These are phyloP conservation scores for Yamadazyma siamensis DNA, from an alignment of 1,139 yeast species.

Conservation along the genomic window DNA sequence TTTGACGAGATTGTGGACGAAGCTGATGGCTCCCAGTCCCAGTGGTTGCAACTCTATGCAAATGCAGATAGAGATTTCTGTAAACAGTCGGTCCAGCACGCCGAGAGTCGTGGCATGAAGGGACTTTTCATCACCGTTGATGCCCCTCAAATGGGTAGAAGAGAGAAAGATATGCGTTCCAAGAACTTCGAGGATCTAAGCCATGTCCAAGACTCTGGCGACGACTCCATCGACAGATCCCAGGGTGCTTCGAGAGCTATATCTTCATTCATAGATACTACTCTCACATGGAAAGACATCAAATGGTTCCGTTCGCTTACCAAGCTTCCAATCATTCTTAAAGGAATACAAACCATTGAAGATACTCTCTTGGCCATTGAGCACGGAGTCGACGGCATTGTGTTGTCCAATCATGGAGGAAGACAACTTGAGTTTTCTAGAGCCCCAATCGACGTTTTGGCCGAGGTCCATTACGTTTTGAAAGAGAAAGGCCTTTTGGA, in stretches of 20 bases:
- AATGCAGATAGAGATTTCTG: slow-evolving; percentile 59
- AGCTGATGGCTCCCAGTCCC: slow-evolving; percentile 52
- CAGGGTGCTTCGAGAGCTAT: slow-evolving; percentile 91
- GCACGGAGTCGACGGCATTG: slow-evolving; percentile 59
- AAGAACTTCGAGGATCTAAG: slow-evolving; percentile 35
- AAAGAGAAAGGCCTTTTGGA: slow-evolving; percentile 41
- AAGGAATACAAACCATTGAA: slow-evolving; percentile 70
- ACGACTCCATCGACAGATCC: slow-evolving; percentile 48
- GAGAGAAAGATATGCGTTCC: slow-evolving; percentile 65
- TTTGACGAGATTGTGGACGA: slow-evolving; percentile 66
- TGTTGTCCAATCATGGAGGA: slow-evolving; percentile 74
- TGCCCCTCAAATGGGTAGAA: slow-evolving; percentile 92
- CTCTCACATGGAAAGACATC: slow-evolving; percentile 64
- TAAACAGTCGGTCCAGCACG: slow-evolving; percentile 58
- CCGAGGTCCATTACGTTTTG: slow-evolving; percentile 58
- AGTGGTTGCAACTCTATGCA: slow-evolving; percentile 91
- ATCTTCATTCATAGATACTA: slow-evolving; percentile 81
- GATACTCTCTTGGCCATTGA: slow-evolving; percentile 66
- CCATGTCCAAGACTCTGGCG: slow-evolving; percentile 63
- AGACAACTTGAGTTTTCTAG: slow-evolving; percentile 66
- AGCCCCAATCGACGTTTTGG: slow-evolving; percentile 66
- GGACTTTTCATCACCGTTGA: slow-evolving; percentile 88
- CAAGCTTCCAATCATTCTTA: slow-evolving; percentile 62
- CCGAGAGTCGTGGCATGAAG: slow-evolving; percentile 71
- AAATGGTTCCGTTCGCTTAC: slow-evolving; percentile 56